Percentiles rank a stretch among this genome's conserved stretches.
Evolutionary conservation across 78 protist species (phyloP).

Genomic region (Speleostelium caveatum): DNA sequence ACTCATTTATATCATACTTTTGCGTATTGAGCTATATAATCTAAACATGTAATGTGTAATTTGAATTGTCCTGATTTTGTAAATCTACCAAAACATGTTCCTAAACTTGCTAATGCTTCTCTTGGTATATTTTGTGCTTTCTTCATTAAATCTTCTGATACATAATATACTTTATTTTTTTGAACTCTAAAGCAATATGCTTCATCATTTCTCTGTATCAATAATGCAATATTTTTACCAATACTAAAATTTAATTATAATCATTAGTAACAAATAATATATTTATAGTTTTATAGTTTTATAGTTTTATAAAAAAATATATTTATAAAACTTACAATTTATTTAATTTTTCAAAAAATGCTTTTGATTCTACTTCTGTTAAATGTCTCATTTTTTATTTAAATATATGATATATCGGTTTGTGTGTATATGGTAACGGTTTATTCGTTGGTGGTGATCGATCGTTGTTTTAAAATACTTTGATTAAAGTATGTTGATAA

Average conservation of each 20-base stretch:
- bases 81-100: conserved; percentile 98
- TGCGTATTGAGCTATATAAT: conserved; percentile 96
- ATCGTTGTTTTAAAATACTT: too few species aligned
- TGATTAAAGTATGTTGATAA: too few species aligned
- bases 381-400: conserved; percentile 96
- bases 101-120: conserved; percentile 91
- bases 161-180: conserved; percentile 97
- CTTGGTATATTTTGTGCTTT: conserved; percentile 81
- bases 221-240: conserved; percentile 94
- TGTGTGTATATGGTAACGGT: neutral
- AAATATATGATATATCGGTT: conserved; percentile 1
- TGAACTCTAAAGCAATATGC: conserved; percentile 97
- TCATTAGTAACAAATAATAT: neutral
- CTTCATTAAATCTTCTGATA: conserved; percentile 61
- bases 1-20: conserved; percentile 66
- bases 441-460: too few species aligned
- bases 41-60: conserved; percentile 97
- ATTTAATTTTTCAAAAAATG: conserved; percentile 97
- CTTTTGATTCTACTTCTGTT: conserved; percentile 98
- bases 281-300: neutral
- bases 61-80: conserved; percentile 96
- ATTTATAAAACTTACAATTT: conserved; percentile 83
- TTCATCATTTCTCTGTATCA: conserved; percentile 98
- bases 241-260: conserved; percentile 84
- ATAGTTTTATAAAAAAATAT: neutral